phyloP scores from a whole-genome alignment of 78 protist genomes.

The Pigoraptor vietnamica region DNA sequence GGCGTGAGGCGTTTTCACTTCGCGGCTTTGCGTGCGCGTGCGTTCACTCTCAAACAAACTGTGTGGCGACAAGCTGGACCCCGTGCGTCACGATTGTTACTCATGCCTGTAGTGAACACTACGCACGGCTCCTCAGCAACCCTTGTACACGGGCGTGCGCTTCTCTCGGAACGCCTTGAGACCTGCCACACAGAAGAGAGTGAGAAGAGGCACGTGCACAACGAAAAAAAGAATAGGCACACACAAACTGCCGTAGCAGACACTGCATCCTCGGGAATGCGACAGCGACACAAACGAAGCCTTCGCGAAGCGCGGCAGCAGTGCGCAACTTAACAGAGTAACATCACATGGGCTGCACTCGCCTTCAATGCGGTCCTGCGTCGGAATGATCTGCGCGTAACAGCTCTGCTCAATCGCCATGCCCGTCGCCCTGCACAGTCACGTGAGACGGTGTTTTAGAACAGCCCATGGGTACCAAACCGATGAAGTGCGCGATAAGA shows the following conservation, averaged over 20 bases:
- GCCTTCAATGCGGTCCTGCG: constrained; percentile 81
- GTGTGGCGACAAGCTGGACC: too few relatives aligned
- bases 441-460: neutral
- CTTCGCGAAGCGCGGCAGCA: too few relatives aligned
- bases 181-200: neutral
- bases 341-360: neutral
- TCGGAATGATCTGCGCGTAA: constrained; percentile 79
- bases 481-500: neutral
- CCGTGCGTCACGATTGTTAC: too few relatives aligned
- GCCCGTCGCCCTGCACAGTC: constrained; percentile 45
- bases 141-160: constrained; percentile 70
- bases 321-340: too few relatives aligned
- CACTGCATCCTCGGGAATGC: neutral
- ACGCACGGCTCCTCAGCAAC: too few relatives aligned
- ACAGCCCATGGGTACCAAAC: too few relatives aligned
- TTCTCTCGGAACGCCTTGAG: constrained; percentile 72
- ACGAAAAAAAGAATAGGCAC: neutral
- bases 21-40: too few relatives aligned
- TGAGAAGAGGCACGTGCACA: neutral
- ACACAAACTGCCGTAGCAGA: neutral
- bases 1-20: neutral
- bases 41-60: too few relatives aligned
- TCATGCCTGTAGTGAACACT: too few relatives aligned
- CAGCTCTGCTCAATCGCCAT: constrained; percentile 70
- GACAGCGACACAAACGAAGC: too few relatives aligned